These are phyloP conservation scores for Ettlia oleoabundans DNA, from an alignment of 139 green algal genomes.

Conservation along the genomic window DNA sequence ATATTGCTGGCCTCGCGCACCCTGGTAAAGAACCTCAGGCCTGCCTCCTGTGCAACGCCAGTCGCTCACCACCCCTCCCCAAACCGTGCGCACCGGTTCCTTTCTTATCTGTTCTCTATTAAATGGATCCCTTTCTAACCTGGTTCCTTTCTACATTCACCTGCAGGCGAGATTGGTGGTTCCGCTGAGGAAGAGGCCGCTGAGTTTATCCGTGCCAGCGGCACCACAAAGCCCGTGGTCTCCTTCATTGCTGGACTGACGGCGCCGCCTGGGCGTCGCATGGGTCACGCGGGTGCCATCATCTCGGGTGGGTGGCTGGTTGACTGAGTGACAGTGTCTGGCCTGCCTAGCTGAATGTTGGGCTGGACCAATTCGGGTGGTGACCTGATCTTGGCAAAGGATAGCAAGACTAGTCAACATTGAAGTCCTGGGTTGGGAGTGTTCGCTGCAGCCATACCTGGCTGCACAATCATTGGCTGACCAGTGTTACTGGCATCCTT, in stretches of 20 bases:
- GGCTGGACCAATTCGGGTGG: too few species aligned
- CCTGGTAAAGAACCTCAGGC: too few species aligned
- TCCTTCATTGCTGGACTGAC: slow-evolving; percentile 99
- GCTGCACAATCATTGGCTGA: neutral
- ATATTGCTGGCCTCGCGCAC: too few species aligned
- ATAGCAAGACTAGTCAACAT: too few species aligned
- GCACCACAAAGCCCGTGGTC: slow-evolving; percentile 96
- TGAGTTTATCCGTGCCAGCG: slow-evolving; percentile 86
- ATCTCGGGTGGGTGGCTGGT: slow-evolving; percentile 53
- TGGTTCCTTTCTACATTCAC: too few species aligned
- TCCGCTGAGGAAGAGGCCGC: slow-evolving; percentile 98
- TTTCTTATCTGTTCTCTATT: too few species aligned
- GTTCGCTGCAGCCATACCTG: neutral
- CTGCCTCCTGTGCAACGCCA: too few species aligned
- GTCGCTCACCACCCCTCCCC: too few species aligned
- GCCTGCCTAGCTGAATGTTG: neutral
- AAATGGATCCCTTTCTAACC: too few species aligned
- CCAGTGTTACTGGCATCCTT: slow-evolving; percentile 34
- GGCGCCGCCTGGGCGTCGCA: slow-evolving; percentile 93
- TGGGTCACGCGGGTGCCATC: slow-evolving; percentile 99
- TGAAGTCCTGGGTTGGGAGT: too few species aligned
- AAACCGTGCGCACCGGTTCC: too few species aligned
- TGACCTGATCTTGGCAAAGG: too few species aligned
- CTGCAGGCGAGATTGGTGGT: slow-evolving; percentile 92
- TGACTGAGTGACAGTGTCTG: neutral